Base-by-base conservation (phyloP, 345 rosid species). In the Murraya paniculata region DNA sequence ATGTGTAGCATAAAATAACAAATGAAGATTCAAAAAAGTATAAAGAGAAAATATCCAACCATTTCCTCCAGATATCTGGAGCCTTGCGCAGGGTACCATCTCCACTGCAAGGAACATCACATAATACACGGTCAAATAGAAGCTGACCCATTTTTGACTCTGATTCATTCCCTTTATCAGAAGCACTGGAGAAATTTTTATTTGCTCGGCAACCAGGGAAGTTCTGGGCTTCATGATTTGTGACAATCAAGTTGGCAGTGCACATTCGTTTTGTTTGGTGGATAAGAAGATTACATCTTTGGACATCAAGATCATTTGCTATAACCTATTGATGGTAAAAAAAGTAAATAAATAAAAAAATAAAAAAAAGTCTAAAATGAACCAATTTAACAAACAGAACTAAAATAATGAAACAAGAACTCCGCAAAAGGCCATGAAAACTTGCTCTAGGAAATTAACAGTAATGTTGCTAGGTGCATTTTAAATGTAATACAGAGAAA, bases 81-180 rank as follows among this genome's bases (percentile, higher is more conserved):
- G 99, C 98, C 89, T 96, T 96, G 84, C 98, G 93, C 38, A 94
- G 91, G 66, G 99, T 94, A 53, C 98, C 98, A 84, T 94, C 99
- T 76, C 98, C 98, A 78, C 99, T 94, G 88, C 98, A 94, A 16
- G 98, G 98, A 80, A 96, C 99, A 76, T 96, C 99, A 45, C 98
- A 96, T 41, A 96, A 75, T 76, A 96, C 97, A 64, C 98, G 97
- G 75, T 96, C 97, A 89, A 96, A 96, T 18, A 89, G 82, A 71
- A 91, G 95, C 82, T 92, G 95, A 65, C 78, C 81, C 53, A 81
- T 75, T 65, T 81, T 72, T 7, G 80, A 78, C 78, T 85, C 87
- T 30, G 35, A 39, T 58, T 85, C 73, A 79, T 30, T 86, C 8
- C 74, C 86, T 67, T 76, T 81, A 77, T 77, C 84, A 31, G 84